Conservation (phyloP, 441 rosid species). For the Adansonia madagascariensis region DNA sequence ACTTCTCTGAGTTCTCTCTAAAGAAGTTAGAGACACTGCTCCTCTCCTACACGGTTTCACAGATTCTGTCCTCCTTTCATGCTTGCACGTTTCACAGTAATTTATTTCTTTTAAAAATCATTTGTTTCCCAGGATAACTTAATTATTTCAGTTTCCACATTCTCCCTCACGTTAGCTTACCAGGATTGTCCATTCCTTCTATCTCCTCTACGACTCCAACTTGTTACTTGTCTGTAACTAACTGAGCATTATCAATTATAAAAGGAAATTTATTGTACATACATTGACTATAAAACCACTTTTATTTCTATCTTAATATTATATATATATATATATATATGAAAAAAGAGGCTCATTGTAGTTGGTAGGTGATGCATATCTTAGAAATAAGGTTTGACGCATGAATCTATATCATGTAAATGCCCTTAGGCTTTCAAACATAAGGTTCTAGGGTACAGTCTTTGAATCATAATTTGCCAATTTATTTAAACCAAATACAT, state of each 20-base stretch:
- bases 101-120: not conserved
- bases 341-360: not conserved
- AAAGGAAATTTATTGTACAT: not conserved
- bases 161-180: not conserved
- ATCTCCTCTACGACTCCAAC: not conserved
- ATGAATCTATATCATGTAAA: not conserved
- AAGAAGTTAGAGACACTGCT: not conserved
- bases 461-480: not conserved
- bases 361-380: not conserved
- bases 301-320: not conserved
- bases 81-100: not conserved
- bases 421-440: not conserved
- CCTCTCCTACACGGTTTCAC: not conserved
- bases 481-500: constrained; percentile 8
- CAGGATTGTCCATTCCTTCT: not conserved
- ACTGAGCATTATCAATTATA: not conserved
- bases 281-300: not conserved
- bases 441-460: not conserved
- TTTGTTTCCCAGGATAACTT: not conserved
- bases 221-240: not conserved
- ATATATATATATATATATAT: not conserved
- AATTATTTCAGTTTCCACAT: not conserved
- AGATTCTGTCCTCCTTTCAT: not conserved
- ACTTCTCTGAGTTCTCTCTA: too few relatives aligned
- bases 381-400: not conserved